Percentiles rank a stretch among this genome's conserved stretches.
Conservation (phyloP, 2,329 filamentous ascomycete genomes). For the Magnaporthales sp. region DNA sequence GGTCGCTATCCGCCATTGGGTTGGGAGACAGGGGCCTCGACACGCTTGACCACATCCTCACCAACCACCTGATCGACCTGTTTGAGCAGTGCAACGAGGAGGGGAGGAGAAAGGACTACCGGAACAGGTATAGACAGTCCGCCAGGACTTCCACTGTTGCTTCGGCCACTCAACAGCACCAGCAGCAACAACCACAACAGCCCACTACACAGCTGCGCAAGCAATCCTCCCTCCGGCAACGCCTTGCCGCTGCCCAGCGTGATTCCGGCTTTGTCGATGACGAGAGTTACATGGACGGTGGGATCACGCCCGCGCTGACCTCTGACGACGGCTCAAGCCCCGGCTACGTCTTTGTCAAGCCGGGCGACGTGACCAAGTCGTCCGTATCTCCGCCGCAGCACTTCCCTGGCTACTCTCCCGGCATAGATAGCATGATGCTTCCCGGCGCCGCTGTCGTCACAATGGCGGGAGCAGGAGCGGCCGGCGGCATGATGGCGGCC, state of each 20-base stretch:
- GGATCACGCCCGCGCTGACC: not conserved
- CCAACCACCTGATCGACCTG: constrained; percentile 9
- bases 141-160: not conserved
- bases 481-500: not conserved
- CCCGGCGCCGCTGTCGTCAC: not conserved
- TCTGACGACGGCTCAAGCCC: constrained; percentile 2
- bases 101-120: constrained; percentile 7
- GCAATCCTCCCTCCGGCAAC: constrained; percentile 3
- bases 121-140: constrained; percentile 6
- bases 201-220: constrained; percentile 4
- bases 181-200: not conserved
- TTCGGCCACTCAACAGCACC: not conserved
- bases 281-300: constrained; percentile 3
- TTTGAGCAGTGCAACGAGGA: constrained; percentile 9
- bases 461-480: not conserved
- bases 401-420: not conserved
- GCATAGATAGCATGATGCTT: not conserved
- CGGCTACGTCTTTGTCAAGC: not conserved
- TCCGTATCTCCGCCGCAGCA: not conserved
- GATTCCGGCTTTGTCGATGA: constrained; percentile 6
- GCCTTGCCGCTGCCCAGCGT: constrained; percentile 3
- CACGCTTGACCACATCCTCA: constrained; percentile 6
- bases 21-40: constrained; percentile 6
- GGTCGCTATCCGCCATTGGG: not conserved
- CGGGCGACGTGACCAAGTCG: not conserved